Evolutionary conservation across 192 early-diverging fungal genomes (phyloP).

Genomic region (Gonapodya sp.): DNA sequence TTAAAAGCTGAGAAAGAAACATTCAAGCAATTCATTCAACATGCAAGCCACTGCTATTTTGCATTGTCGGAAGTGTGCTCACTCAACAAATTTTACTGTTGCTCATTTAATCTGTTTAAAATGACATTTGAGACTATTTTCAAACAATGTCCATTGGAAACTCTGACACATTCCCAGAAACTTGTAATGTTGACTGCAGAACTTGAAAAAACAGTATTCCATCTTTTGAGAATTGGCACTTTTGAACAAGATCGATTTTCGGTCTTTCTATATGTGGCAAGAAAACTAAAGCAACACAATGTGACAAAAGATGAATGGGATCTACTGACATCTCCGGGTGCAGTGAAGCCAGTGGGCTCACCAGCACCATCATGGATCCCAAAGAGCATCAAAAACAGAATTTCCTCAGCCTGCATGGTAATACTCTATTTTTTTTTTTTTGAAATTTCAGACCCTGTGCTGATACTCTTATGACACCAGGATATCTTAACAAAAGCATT

Average conservation of each 20-base stretch:
- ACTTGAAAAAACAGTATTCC: neutral
- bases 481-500: neutral
- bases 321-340: neutral
- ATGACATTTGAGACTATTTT: neutral
- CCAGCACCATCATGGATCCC: neutral
- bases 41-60: neutral
- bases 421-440: too few relatives aligned
- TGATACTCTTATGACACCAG: neutral
- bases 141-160: neutral
- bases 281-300: neutral
- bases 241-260: neutral
- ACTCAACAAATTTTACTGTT: neutral
- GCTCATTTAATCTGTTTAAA: neutral
- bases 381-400: neutral
- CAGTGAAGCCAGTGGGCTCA: neutral
- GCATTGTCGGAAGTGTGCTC: neutral
- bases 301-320: neutral
- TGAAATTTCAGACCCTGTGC: neutral
- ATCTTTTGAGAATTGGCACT: neutral
- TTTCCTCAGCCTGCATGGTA: neutral
- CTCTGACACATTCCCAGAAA: neutral
- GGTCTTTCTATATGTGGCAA: neutral
- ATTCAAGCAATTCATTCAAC: slow-evolving; percentile 14
- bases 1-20: slow-evolving; percentile 44
- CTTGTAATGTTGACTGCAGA: neutral